Evolutionary conservation across 805 yeast genomes (phyloP).

Genomic region (Candida krabiensis): DNA sequence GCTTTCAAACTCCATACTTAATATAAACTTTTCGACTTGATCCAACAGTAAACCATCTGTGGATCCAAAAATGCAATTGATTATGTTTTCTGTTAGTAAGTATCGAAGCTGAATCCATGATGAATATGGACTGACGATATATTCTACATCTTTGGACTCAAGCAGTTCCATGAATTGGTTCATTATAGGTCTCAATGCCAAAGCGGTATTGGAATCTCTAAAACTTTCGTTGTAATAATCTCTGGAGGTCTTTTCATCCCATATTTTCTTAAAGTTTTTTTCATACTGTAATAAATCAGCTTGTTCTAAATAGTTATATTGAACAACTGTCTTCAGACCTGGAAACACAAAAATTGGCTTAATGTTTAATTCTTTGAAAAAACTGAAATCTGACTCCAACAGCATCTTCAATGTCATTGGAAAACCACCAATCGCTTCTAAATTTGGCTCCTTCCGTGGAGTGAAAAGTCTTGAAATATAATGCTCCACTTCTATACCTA

Average conservation of each 20-base stretch:
- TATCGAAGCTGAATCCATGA: conserved; percentile 81
- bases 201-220: conserved; percentile 50
- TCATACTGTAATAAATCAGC: conserved; percentile 33
- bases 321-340: conserved; percentile 53
- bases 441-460: conserved; percentile 62
- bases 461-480: conserved; percentile 65
- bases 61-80: conserved; percentile 83
- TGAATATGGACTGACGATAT: conserved; percentile 76
- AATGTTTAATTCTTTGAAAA: conserved; percentile 59
- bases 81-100: conserved; percentile 50
- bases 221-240: conserved; percentile 47
- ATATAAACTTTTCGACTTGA: conserved; percentile 65
- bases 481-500: conserved; percentile 85
- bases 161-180: conserved; percentile 60
- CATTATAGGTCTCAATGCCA: conserved; percentile 49
- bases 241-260: conserved; percentile 39
- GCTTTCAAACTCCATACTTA: conserved; percentile 65
- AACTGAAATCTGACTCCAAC: conserved; percentile 61
- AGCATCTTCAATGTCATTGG: conserved; percentile 60
- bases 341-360: conserved; percentile 80
- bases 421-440: conserved; percentile 80
- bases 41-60: conserved; percentile 69
- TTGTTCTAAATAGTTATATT: conserved; percentile 27
- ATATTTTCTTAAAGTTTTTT: conserved; percentile 45
- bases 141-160: conserved; percentile 56